Evolutionary conservation across 345 rosid species (phyloP).

Genomic region (Kandelia obovata): DNA sequence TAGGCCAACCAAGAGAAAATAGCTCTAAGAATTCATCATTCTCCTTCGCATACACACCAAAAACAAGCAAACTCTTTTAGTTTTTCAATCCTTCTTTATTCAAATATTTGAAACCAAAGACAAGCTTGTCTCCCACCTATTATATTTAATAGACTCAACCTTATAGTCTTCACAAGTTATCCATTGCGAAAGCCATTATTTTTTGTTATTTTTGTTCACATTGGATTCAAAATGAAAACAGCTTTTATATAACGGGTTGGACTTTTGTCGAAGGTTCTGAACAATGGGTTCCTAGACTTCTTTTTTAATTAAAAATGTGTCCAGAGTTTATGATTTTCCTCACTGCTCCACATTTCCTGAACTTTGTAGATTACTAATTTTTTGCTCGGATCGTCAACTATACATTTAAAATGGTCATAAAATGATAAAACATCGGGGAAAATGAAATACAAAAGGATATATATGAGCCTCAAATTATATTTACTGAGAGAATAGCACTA

Average conservation of each 20-base stretch:
- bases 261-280: neutral
- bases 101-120: constrained; percentile 21
- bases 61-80: constrained; percentile 24
- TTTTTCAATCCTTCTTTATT: constrained; percentile 8
- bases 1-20: constrained; percentile 21
- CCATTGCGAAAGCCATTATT: constrained; percentile 1
- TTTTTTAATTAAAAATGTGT: neutral
- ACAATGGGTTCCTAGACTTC: neutral
- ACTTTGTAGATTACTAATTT: too few species aligned
- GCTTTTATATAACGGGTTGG: neutral
- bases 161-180: constrained; percentile 11
- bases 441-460: neutral
- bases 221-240: neutral
- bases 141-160: neutral
- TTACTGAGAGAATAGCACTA: constrained; percentile 3
- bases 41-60: constrained; percentile 12
- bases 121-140: constrained; percentile 20
- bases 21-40: neutral
- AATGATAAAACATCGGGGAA: neutral
- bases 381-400: too few species aligned
- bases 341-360: too few species aligned
- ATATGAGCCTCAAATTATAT: neutral
- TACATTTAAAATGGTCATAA: too few species aligned
- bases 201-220: neutral
- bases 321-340: too few species aligned